phyloP scores from a whole-genome alignment of 441 rosid genomes.

The Brassica hybrid region DNA sequence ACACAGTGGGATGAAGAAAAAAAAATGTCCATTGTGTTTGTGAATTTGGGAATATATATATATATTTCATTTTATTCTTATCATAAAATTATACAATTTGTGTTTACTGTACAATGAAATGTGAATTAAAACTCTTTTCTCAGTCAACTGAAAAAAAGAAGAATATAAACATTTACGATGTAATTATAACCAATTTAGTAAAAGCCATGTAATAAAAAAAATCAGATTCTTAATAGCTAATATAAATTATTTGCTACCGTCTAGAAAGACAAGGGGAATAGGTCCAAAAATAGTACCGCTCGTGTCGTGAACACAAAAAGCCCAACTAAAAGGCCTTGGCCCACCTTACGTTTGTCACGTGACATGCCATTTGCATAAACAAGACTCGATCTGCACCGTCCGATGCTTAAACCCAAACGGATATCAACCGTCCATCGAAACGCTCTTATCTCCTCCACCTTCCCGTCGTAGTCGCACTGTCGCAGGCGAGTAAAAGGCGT shows the following conservation, averaged over 20 bases:
- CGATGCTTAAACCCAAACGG: slow-evolving; percentile 29
- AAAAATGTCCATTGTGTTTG: neutral
- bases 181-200: neutral
- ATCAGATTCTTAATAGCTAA: neutral
- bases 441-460: slow-evolving; percentile 40
- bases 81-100: neutral
- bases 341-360: slow-evolving; percentile 7
- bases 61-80: neutral
- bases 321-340: slow-evolving; percentile 31
- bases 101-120: neutral
- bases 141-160: slow-evolving; percentile 7
- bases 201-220: neutral
- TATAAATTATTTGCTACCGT: neutral
- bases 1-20: slow-evolving; percentile 23
- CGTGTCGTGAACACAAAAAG: slow-evolving; percentile 18
- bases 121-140: slow-evolving; percentile 6
- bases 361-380: neutral
- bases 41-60: neutral
- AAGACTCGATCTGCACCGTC: slow-evolving; percentile 44
- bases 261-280: slow-evolving; percentile 6
- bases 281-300: slow-evolving; percentile 26
- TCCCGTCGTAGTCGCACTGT: slow-evolving; percentile 15
- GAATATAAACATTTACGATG: neutral
- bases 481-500: slow-evolving; percentile 1
- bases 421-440: slow-evolving; percentile 47